Base-by-base conservation (phyloP, 352 stramenopile species). In the Globisporangium paroecandrum region DNA sequence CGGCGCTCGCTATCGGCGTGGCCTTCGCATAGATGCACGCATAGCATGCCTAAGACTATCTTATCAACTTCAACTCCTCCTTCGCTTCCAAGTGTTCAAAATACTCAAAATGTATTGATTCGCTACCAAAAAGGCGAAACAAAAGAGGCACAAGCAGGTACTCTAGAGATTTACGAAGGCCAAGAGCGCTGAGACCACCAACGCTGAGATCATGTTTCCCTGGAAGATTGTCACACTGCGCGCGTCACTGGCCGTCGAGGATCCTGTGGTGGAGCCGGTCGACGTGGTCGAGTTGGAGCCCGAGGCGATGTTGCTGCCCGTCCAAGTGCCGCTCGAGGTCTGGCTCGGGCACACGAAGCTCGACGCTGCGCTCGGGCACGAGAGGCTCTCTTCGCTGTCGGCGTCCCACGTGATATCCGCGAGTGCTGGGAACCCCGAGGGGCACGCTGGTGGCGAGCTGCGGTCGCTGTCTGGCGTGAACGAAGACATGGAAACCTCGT, bases 381-480 rank as follows among this genome's bases (percentile, higher is more conserved):
- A 36, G 27, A 71, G 74, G 27, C 66, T 78, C 25, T 71, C 68
- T 3, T 70, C 63, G 56, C 70, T 81, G 58, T 82, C 77, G 9
- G 73, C 71, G 29, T 76, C 75, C 81, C 81, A 89, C 27, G 61
- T 71, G 24, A 79, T 62, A 29, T 77, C 71, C 2, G 66, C 69
- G 10, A 89, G 65, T 6, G 64, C 71, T 2, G 81, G n/a, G 25
- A 70, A 68, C 0, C 41, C 54, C 3, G 49, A 29, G 1, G 66
- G 66, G 29, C 78, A 85, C 20, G 70, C 66, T n/a, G 74, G 73
- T 0, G 79, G 32, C 6, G 69, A 77, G 1, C 60, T 76, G 32
- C 77, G 70, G 24, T 61, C 63, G 20, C 38, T 63, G 47, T 74
- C 63, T 4, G 77, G 60, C 8, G 69, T 79, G 58, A 89, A 90